A percentile compares a stretch with the other conserved stretches of the same genome.
Conservation (phyloP, 306 rosid genomes). For the Cucurbita pepo region DNA sequence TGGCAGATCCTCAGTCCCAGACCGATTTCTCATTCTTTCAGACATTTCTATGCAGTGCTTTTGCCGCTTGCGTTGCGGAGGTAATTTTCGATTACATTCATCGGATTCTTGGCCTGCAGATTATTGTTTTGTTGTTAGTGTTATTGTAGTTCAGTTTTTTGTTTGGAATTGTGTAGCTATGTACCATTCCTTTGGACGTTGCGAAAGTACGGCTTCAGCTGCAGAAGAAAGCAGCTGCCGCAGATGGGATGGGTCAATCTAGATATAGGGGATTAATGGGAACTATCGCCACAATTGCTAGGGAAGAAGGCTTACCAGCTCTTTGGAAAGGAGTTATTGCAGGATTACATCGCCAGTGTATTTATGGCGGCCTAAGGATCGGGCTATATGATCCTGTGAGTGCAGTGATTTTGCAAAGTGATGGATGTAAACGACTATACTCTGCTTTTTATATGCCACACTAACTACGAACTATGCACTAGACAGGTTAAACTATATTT, state of each 20-base stretch:
- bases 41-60: conserved; percentile 72
- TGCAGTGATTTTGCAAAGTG: conserved; percentile 17
- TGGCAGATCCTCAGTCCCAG: conserved; percentile 69
- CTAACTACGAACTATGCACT: conserved; percentile 26
- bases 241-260: conserved; percentile 33
- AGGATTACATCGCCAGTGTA: conserved; percentile 86
- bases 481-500: conserved; percentile 78
- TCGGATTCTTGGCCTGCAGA: neutral
- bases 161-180: conserved; percentile 33
- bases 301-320: conserved; percentile 82
- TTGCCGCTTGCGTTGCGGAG: conserved; percentile 96
- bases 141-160: neutral
- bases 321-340: conserved; percentile 92
- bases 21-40: conserved; percentile 53
- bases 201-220: conserved; percentile 98
- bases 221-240: conserved; percentile 41
- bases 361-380: conserved; percentile 95
- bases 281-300: conserved; percentile 63
- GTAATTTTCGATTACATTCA: conserved; percentile 9
- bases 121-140: neutral
- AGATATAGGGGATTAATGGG: conserved; percentile 67
- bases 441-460: neutral
- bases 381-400: conserved; percentile 97
- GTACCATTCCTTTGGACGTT: conserved; percentile 86
- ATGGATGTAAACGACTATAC: conserved; percentile 1